Evolutionary conservation across 805 yeast species (phyloP).

Genomic region (Starmerella tilneyi): DNA sequence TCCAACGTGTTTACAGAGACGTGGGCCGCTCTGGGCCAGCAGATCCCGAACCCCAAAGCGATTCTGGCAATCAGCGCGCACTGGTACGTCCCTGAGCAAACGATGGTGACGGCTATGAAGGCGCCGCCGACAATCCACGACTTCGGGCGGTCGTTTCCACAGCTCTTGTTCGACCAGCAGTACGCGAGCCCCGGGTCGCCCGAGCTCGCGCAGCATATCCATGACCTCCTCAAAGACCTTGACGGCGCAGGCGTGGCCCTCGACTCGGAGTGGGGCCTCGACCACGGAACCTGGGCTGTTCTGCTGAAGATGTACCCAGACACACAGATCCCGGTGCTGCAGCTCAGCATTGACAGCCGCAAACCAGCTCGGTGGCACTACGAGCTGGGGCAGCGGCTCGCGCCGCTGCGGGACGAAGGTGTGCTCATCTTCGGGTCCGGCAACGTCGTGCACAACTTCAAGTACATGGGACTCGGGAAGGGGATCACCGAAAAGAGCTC

Average conservation of each 20-base stretch:
- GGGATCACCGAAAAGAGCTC: conserved; percentile 14
- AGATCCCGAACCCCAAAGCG: conserved; percentile 22
- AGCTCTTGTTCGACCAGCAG: conserved; percentile 19
- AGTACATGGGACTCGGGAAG: conserved; percentile 12
- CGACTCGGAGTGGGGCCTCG: conserved; percentile 22
- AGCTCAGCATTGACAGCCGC: conserved; percentile 33
- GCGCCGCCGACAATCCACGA: conserved; percentile 24
- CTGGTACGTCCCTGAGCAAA: conserved; percentile 18
- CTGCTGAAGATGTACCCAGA: conserved; percentile 25
- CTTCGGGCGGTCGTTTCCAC: conserved; percentile 21
- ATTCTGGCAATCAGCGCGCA: conserved; percentile 24
- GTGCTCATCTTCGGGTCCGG: conserved; percentile 54
- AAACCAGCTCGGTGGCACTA: conserved; percentile 34
- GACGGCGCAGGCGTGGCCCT: conserved; percentile 7
- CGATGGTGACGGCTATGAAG: conserved; percentile 17
- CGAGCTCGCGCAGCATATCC: conserved; percentile 20
- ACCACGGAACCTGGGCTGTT: conserved; percentile 26
- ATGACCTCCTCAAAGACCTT: conserved; percentile 7
- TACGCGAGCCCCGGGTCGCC: conserved; percentile 25
- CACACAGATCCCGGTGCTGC: conserved; percentile 32
- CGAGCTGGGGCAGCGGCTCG: conserved; percentile 44
- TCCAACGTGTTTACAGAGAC: conserved; percentile 1
- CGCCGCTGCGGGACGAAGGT: conserved; percentile 42
- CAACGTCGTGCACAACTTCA: conserved; percentile 57
- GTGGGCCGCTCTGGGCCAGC: conserved; percentile 18